A percentile compares a stretch with the other conserved stretches of the same genome.
phyloP scores from a whole-genome alignment of 345 rosid genomes.

The Eucalyptus erythrocorys region DNA sequence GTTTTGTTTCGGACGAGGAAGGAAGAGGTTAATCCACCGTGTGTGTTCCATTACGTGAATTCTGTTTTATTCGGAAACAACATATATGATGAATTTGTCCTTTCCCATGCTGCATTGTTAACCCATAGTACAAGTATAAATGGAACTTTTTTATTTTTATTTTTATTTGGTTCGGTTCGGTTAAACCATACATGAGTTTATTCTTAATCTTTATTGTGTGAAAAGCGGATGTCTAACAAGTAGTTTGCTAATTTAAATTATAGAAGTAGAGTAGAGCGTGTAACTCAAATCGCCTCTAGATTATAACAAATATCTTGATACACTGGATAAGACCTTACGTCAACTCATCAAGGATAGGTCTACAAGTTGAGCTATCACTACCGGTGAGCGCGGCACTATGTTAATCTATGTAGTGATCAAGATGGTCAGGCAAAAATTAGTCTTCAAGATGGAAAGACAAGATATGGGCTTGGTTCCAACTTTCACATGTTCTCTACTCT shows the following conservation, averaged over 20 bases:
- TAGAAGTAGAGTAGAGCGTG: not conserved
- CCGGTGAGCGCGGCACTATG: no score
- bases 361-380: no score
- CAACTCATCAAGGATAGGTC: no score
- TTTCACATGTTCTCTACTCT: no score
- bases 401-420: no score
- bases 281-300: accelerated
- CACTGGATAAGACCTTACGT: accelerated
- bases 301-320: accelerated
- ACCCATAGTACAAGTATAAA: not conserved
- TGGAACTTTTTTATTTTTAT: accelerated
- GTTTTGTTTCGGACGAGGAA: not conserved
- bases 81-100: not conserved
- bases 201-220: no score
- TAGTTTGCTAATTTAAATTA: accelerated
- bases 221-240: accelerated
- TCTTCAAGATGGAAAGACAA: no score
- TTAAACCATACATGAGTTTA: accelerated
- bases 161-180: no score
- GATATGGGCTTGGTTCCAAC: no score
- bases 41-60: not conserved
- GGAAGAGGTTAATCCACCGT: not conserved
- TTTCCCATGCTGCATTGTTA: no score
- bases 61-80: accelerated
- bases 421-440: no score